phyloP scores from a whole-genome alignment of 441 rosid species.

The Populus hybrid region DNA sequence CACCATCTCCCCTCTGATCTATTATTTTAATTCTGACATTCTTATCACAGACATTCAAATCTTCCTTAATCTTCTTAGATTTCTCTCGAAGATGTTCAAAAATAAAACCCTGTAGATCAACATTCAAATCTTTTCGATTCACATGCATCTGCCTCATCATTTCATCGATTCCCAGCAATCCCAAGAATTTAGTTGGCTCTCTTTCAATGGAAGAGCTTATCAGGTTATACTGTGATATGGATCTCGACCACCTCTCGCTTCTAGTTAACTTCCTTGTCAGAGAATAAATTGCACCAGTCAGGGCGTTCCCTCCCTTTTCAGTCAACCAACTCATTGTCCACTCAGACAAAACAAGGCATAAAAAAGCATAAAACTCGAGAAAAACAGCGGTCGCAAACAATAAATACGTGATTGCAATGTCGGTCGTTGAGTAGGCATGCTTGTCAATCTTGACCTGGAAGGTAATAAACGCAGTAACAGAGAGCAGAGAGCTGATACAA shows the following conservation, averaged over 20 bases:
- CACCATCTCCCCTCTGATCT: neutral
- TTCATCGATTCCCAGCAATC: neutral
- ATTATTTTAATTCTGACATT: neutral
- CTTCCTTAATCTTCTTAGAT: neutral
- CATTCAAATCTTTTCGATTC: neutral
- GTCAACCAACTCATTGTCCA: neutral
- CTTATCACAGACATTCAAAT: neutral
- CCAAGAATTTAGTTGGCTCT: fast-evolving
- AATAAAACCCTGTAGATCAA: fast-evolving
- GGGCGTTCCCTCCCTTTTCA: neutral
- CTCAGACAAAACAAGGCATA: neutral
- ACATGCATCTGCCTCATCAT: neutral
- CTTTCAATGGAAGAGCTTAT: neutral
- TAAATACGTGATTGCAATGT: neutral
- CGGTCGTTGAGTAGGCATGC: neutral
- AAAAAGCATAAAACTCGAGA: neutral
- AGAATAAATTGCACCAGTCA: neutral
- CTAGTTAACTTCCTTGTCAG: neutral
- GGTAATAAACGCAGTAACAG: neutral
- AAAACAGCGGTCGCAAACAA: neutral
- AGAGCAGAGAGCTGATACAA: neutral
- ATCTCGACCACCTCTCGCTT: neutral
- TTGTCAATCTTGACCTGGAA: neutral
- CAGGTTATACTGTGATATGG: neutral
- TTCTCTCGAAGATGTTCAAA: neutral